Evolutionary conservation across 805 yeast species (phyloP), one percentile per base, ranked within the genome.

Genomic region (Tetrapisispora nanseiensis): DNA sequence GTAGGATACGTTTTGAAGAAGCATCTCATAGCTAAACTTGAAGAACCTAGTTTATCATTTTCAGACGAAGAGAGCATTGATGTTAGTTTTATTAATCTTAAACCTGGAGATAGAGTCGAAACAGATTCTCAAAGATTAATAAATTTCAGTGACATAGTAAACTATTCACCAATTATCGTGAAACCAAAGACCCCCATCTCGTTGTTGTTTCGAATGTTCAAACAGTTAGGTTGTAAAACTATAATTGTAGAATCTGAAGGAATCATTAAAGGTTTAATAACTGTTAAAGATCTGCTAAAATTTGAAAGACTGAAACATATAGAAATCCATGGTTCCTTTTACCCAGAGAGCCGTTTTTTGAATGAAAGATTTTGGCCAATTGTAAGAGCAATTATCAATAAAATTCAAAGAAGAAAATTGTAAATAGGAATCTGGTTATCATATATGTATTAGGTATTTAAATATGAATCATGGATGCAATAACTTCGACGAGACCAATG

Each of bases 211-310:
- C 81, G 82, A 28, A 62, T 86, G 20, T 90, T 92, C 57, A 72
- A 76, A 45, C 79, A 81, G 49, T 56, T 87, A 23, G 96, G 97
- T 0, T 95, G 96, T 8, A 68, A 83, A 34, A 72, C 79, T 23
- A 70, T 92, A 1, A 68, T 82, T 33, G 80, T 85, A 2, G 82
- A 80, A 42, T 70, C 76, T 9, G 62, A 71, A 24, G 92, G 89
- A 1, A 47, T 56, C 2, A 55, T 86, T 15, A 70, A 70, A 13
- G 98, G 98, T 0, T 55, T 86, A n/a, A 65, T 94, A 1, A 86
- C 95, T 0, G 71, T 89, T 44, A 92, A 92, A 54, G 97, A 89
- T 55, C 68, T 90, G 15, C 61, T 89, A 40, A 69, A 80, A 46
- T 86, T 74, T 52, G 82, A 80, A 49, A 57, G 67, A 44, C 46